A percentile compares a stretch with the other conserved stretches of the same genome.
phyloP scores from a whole-genome alignment of 768 basidiomycete species.

The Clathrus columnatus region DNA sequence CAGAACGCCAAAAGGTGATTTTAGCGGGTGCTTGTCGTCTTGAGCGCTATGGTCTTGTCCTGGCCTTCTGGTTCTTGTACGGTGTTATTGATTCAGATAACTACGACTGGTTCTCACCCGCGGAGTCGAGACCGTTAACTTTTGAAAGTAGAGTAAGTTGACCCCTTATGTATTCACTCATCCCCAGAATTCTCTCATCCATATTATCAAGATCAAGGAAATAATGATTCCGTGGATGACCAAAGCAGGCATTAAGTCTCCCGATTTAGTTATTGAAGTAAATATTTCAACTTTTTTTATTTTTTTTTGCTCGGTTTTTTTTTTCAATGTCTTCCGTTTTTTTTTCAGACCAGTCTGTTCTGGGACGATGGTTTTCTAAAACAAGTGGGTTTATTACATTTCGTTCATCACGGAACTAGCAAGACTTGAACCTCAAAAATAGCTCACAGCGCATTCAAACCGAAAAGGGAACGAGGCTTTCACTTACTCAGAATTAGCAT shows the following conservation, averaged over 20 bases:
- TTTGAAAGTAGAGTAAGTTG: slow-evolving; percentile 2
- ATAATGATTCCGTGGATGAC: slow-evolving; percentile 5
- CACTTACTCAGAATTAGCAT: slow-evolving; percentile 3
- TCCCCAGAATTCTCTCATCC: background rate
- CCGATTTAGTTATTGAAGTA: slow-evolving; percentile 1
- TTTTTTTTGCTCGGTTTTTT: too few relatives aligned
- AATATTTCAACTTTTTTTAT: background rate
- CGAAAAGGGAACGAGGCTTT: background rate
- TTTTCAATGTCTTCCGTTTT: background rate
- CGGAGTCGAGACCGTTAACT: background rate
- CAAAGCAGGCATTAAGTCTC: background rate
- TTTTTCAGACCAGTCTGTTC: background rate
- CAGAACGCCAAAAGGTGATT: background rate
- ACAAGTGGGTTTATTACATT: background rate
- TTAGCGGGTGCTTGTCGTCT: background rate
- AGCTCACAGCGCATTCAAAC: background rate
- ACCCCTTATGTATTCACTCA: background rate
- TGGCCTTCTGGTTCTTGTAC: slow-evolving; percentile 6
- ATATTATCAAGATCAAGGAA: background rate
- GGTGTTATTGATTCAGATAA: background rate
- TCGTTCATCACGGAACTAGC: background rate
- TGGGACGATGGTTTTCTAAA: slow-evolving; percentile 2
- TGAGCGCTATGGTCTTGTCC: background rate
- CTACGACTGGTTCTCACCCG: slow-evolving; percentile 3
- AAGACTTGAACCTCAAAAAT: background rate